Evolutionary conservation across 768 basidiomycete genomes (phyloP), one percentile per base, ranked within the genome.

Genomic region (Leccinum imitatum): DNA sequence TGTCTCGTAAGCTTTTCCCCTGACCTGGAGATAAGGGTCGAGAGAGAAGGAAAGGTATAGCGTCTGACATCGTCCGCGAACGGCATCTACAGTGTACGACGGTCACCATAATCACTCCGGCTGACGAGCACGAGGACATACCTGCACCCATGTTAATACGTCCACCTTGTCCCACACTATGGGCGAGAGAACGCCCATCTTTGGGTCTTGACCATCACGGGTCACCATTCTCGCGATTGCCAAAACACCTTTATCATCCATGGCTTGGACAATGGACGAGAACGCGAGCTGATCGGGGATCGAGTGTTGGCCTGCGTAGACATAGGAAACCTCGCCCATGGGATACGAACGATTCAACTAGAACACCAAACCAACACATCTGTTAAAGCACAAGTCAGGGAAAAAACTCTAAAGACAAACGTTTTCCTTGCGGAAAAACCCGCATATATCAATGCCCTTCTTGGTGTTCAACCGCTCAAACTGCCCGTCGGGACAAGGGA

Each of bases 1-100:
- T 99, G 96, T 60, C 86, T 84, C 21, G 76, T 82, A 39, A 98
- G 72, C 0, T 71, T 72, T 65, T 91, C 87, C 3, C 94, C 93
- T 50, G 87, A 88, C 70, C 85, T 90, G 57, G 85, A 87, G 59
- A 87, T 77, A 15, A 96, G 81, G 10, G 79, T 79, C 48, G 87
- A 84, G 31, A 98, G 80, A 0, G 91, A 91, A 0, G 89, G 85
- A 71, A 99, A 98, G 10, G 84, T 86, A 73, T 92, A 93, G 63
- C 86, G 90, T 59, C 94, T 85, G 55, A 94, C 80, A 66, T 99
- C 96, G 70, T 99, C 96, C 2, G 93, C 93, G 69, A 97, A 98
- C 0, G 96, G 96, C 83, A 98, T 84, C 93, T 95, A 63, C n/a
- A n/a, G 47, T 23, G 11, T 11, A 19, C 39, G 23, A 55, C 3